phyloP scores from a whole-genome alignment of 768 basidiomycete genomes.

The Lyophyllum atratum region DNA sequence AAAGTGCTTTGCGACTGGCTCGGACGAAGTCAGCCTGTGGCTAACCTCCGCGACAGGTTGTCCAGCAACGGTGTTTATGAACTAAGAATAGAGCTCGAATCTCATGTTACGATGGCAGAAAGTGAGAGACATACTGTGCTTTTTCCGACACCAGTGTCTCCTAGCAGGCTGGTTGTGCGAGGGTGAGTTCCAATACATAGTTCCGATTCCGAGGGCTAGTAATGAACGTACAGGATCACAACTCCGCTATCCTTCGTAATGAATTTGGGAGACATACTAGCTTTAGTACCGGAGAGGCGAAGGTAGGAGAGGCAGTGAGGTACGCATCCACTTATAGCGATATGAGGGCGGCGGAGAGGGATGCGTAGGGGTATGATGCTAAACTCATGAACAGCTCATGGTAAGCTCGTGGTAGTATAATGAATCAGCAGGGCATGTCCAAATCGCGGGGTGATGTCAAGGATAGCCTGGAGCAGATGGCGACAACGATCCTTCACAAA shows the following conservation, averaged over 20 bases:
- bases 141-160: slow-evolving; percentile 6
- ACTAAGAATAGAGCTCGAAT: not conserved
- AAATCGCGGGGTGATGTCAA: too few relatives aligned
- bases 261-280: too few relatives aligned
- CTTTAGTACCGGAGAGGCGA: not conserved
- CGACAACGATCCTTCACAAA: too few relatives aligned
- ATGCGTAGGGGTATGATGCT: too few relatives aligned
- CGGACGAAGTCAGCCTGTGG: not conserved
- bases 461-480: too few relatives aligned
- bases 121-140: not conserved
- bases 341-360: too few relatives aligned
- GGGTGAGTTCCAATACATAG: not conserved
- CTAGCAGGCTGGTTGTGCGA: not conserved
- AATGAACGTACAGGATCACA: not conserved
- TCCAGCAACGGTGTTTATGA: not conserved
- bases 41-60: not conserved
- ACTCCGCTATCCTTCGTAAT: not conserved
- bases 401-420: too few relatives aligned
- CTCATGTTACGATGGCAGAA: not conserved
- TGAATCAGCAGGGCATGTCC: too few relatives aligned
- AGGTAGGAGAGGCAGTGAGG: not conserved
- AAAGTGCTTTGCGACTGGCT: not conserved
- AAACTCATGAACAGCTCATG: too few relatives aligned
- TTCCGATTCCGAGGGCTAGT: not conserved
- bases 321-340: not conserved